Evolutionary conservation across 495 filamentous ascomycete genomes (phyloP), one percentile per base, ranked within the genome.

Genomic region (Podospora appendiculata): DNA sequence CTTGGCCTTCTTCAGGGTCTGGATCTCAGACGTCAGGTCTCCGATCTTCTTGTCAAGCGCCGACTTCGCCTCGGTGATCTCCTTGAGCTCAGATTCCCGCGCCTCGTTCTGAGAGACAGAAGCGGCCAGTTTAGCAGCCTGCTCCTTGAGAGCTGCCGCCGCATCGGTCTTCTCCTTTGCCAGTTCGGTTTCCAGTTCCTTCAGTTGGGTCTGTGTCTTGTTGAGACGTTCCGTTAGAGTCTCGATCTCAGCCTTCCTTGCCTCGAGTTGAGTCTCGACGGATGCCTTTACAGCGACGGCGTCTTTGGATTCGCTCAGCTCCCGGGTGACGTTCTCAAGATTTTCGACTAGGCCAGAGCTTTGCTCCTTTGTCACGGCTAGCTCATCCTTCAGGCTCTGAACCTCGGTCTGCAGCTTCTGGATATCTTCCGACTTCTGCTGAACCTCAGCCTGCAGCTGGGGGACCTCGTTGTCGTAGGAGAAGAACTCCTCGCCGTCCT

Each of bases 401-500:
- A 72, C 58, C 51, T 77, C 64, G 9, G 56, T 51, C 11, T 59
- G 55, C 12, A 77, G 63, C 17, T 68, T 65, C 1, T 63, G 48
- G 12, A 75, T 67, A 39, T 74, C 65, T 33, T 69, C 71, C 10
- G 58, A 51, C 51, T 74, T 73, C 40, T 68, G 76, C 19, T 77
- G 76, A 14, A 87, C 67, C 48, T 88, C 80, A 9, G 70, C 64
- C 57, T 85, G 85, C 14, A 92, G 77, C 16, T 73, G 72, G 35
- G 79, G 76, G 33, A 90, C 77, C 60, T 90, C 84, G 34, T 78
- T 72, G 53, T 89, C 81, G 41, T 89, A 95, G 7, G 88, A 93
- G 69, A 96, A 96, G 68, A 96, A 85, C 18, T 95, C 89, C 59
- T 92, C 88, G 45, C 69, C 75, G 17, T 95, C 89, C 59, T 92